Base-by-base conservation (phyloP, 129 eudicot genomes). In the Logfia minima region DNA sequence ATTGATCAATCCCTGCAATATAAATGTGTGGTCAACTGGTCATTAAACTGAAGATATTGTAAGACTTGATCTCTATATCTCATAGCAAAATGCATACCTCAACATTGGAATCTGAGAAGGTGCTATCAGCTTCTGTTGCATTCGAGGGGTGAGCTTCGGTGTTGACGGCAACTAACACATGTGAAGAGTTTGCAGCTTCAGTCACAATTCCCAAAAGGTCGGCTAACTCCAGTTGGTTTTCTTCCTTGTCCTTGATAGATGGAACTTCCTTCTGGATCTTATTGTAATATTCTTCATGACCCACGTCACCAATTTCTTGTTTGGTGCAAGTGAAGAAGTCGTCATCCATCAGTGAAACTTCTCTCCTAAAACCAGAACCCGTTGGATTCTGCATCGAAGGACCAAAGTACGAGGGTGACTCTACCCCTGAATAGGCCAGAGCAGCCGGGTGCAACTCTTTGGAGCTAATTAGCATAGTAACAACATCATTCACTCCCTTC, bases 271-370 rank as follows among this genome's bases (percentile, higher is more conserved):
- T 43, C 62, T 75, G 84, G 68, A 66, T 75, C 65, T 85, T 82
- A 29, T 72, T 41, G 62, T 66, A 65, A 77, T 64, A 61, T 45
- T 58, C 79, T 63, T 70, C 75, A 51, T 29, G 69, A 41, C 62
- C 75, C 35, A 55, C 3, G 24, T 79, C 81, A 65, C 59, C 78
- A 53, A 68, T 43, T 60, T 60, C 77, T 41, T 77, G 78, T 53
- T 81, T 80, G 41, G 77, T 68, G 72, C 71, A 79, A 63, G 64
- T 78, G 58, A 81, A 66, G 52, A 84, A 68, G 56, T 89, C 90
- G 4, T 70, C 89, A 75, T 87, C 88, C 70, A 84, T 80, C 39
- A 85, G 76, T 72, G 91, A 82, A 60, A 82, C 79, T 71, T 82
- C 91, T 81, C 86, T 80, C 81, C 83, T 65, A 63, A 16, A 34